Percentiles rank a stretch among this genome's conserved stretches.
Evolutionary conservation across 331 rosid genomes (phyloP).

Genomic region (Malus hybrid): DNA sequence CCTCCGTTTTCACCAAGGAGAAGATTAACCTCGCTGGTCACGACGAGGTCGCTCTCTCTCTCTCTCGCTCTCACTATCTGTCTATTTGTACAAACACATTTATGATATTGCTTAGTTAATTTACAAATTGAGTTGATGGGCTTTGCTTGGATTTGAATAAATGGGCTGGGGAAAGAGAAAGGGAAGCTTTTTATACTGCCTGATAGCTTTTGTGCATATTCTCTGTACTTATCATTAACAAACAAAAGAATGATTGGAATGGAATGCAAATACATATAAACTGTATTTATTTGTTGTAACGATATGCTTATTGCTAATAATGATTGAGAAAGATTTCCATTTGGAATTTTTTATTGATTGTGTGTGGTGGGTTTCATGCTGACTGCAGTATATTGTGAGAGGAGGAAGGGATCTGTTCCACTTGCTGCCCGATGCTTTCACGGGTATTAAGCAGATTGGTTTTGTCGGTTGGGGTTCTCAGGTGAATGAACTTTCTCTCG

Average conservation of each 20-base stretch:
- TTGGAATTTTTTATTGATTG: background rate
- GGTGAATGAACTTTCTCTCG: conserved; percentile 29
- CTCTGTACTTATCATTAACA: no score
- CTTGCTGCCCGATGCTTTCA: conserved; percentile 78
- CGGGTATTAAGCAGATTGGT: conserved; percentile 93
- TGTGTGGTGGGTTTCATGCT: background rate
- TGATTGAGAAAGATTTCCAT: background rate
- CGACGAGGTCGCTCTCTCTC: conserved; percentile 45
- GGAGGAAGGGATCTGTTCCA: conserved; percentile 93
- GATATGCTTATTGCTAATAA: background rate
- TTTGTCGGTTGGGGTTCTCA: conserved; percentile 99
- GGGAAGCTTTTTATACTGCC: background rate
- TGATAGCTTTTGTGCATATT: background rate
- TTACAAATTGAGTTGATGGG: background rate
- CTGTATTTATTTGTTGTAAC: background rate
- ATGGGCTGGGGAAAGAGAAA: background rate
- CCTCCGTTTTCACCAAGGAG: conserved; percentile 83
- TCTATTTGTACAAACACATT: background rate
- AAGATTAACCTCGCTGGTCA: conserved; percentile 77
- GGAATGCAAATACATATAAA: no score
- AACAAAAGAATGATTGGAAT: no score
- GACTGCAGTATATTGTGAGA: conserved; percentile 61
- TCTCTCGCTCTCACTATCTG: no score
- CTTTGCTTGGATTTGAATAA: background rate
- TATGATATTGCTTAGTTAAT: background rate